These are phyloP conservation scores for Hypericum perforatum DNA, from an alignment of 345 rosid species.

Conservation along the genomic window DNA sequence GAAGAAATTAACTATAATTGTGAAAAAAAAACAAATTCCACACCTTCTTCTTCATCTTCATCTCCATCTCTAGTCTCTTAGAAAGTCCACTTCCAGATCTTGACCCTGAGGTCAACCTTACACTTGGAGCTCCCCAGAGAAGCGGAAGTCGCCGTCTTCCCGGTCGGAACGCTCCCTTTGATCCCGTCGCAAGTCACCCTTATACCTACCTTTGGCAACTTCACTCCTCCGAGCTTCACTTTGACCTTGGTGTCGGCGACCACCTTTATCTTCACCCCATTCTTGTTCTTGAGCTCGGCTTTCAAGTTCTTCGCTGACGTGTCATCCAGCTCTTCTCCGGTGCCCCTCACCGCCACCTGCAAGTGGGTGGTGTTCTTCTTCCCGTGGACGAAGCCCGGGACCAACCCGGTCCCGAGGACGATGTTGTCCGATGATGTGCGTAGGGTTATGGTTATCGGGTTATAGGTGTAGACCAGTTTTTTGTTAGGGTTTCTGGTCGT, in stretches of 20 bases:
- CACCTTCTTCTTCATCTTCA: background rate
- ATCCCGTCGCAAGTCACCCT: conserved; percentile 65
- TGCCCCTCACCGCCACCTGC: conserved; percentile 36
- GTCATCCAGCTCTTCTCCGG: conserved; percentile 32
- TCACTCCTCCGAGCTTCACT: conserved; percentile 55
- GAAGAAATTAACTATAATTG: background rate
- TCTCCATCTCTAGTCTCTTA: background rate
- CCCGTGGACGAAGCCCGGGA: conserved; percentile 52
- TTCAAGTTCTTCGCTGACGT: conserved; percentile 35
- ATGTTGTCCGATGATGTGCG: conserved; percentile 20
- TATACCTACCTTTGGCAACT: conserved; percentile 46
- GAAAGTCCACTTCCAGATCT: conserved; percentile 83
- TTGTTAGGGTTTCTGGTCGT: conserved; percentile 74
- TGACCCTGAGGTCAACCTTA: conserved; percentile 66
- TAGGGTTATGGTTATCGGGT: conserved; percentile 31
- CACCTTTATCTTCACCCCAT: conserved; percentile 45
- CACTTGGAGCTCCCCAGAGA: conserved; percentile 49
- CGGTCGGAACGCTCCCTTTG: conserved; percentile 40
- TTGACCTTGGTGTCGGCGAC: conserved; percentile 53
- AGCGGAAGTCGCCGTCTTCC: conserved; percentile 47
- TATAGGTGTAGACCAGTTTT: conserved; percentile 52
- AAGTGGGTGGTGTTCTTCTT: conserved; percentile 62
- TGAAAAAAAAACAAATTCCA: background rate
- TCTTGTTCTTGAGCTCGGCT: conserved; percentile 44
- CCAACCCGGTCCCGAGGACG: conserved; percentile 42